Base-by-base conservation (phyloP, 352 stramenopile genomes). In the Phytophthora hybrid region DNA sequence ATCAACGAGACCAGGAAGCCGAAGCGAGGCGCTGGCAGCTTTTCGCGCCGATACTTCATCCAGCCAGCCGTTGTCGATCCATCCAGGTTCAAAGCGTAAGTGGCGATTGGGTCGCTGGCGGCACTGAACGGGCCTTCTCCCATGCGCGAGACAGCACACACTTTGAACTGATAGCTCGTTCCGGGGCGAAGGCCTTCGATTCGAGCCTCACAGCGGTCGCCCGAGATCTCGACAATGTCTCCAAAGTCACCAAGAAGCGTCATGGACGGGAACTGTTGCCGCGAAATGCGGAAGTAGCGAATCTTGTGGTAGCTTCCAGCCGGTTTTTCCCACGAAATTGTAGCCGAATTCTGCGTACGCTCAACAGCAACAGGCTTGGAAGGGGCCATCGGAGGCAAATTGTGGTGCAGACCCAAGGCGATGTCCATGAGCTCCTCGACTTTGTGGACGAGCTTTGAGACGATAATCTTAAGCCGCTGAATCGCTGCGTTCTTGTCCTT, bases 381-480 rank as follows among this genome's bases (percentile, higher is more conserved):
- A 3, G 89, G 90, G 8, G 90, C 87, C 77, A 95, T 93, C 3
- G 90, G 90, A 7, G 90, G 90, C 14, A 97, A 63, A 47, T 93
- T 96, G 69, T 96, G 84, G 63, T 97, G 84, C 8, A 97, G 47
- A 0, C 89, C 90, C 71, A 93, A 89, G 0, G 90, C 90, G 44
- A 97, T 96, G 60, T 97, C 90, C 89, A 97, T 95, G 44, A 97
- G 81, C 61, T 97, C 90, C 72, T 95, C 88, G 8, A 96, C 88
- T 58, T 96, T 96, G 63, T 97, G 89, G 0, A 97, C 90, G 1
- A 96, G 77, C 66, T 95, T 96, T 0, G 88, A 95, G 5, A 97
- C 90, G 60, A 96, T 96, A 6, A 95, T 86, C 58, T 95, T 96
- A 11, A 97, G 82, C 1, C 89, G 85, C 63, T 93, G 84, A 59